These are phyloP conservation scores for Rhizopus sp. DNA, from an alignment of 371 early-diverging fungal genomes.

Conservation along the genomic window DNA sequence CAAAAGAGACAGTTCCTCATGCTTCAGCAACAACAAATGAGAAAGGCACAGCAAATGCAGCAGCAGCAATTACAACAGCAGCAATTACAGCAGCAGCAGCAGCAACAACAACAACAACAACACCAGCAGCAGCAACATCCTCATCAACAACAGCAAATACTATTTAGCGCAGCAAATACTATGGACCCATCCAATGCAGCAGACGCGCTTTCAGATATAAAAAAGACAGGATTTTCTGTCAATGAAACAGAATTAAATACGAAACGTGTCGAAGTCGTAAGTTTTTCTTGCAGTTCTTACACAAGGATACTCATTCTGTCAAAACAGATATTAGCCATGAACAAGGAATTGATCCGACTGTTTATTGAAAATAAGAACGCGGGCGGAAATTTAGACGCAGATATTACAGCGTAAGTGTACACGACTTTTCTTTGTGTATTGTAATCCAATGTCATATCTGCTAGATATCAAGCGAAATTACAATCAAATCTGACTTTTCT, in stretches of 20 bases:
- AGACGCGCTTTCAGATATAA: slow-evolving; percentile 7
- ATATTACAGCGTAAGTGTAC: slow-evolving; percentile 40
- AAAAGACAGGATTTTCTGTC: slow-evolving; percentile 6
- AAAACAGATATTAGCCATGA: slow-evolving; percentile 45
- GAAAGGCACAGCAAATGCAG: slow-evolving; percentile 6
- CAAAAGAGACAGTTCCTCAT: slow-evolving; percentile 28
- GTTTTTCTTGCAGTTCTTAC: not conserved
- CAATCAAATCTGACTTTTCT: slow-evolving; percentile 58
- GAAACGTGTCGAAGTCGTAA: slow-evolving; percentile 44
- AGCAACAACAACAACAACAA: slow-evolving; percentile 14
- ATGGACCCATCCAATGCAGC: not conserved
- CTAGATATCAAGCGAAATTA: slow-evolving; percentile 53
- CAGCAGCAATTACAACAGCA: slow-evolving; percentile 4
- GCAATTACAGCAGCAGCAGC: slow-evolving; percentile 8
- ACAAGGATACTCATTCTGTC: not conserved
- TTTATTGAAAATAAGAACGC: slow-evolving; percentile 40
- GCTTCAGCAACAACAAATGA: slow-evolving; percentile 32
- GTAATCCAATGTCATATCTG: not conserved
- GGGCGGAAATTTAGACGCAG: slow-evolving; percentile 30
- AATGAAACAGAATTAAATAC: slow-evolving; percentile 27
- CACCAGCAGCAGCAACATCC: slow-evolving; percentile 8
- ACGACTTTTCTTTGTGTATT: not conserved
- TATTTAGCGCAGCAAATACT: slow-evolving; percentile 8
- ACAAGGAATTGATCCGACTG: slow-evolving; percentile 53
- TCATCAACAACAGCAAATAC: slow-evolving; percentile 2